Evolutionary conservation across 805 yeast species (phyloP), one percentile per base, ranked within the genome.

Genomic region (Nakazawaea wickerhamii): DNA sequence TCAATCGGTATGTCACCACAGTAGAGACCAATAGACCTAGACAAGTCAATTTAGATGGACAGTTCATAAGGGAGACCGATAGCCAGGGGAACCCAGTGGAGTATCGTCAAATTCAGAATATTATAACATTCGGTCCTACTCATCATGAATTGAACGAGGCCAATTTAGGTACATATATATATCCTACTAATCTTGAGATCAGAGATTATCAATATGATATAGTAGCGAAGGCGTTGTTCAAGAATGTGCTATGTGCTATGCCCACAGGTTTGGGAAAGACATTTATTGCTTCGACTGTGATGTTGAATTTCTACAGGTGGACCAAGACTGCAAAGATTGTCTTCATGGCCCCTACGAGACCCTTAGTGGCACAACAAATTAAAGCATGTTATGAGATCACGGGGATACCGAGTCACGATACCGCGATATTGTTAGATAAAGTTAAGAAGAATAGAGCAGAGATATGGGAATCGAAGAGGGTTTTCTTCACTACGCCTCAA

Each of bases 251-350:
- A 19, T 91, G 95, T 56, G 95, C 97, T 0, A 75, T 93, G 13
- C 99, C 99, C 1, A 93, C 99, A 0, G 99, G 99, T 50, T 69
- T 90, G 59, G 99, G 99, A 30, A 93, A 93, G 63, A 93, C 99
- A 0, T 88, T 93, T 50, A 89, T 93, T 55, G 98, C 99, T 1
- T 81, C 95, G 28, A 83, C 95, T 0, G 91, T 91, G 18, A 93
- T 93, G 89, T 69, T 89, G 43, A 93, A 93, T 57, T 93, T 74
- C 63, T 80, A 75, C 51, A 64, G 95, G 38, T 93, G 99, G 99
- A 84, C 90, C 17, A 75, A 75, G 13, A 59, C 63, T 4, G 79
- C 88, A 2, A 93, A 90, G 55, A 78, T 93, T 50, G 76, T 95
- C 1, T 93, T 93, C 60, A 81, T 91, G 82, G 99, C 99, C 0